Percentiles rank a stretch among this genome's conserved stretches.
These are phyloP conservation scores for Haematococcus lacustris DNA, from an alignment of 139 green algal genomes.

Conservation along the genomic window DNA sequence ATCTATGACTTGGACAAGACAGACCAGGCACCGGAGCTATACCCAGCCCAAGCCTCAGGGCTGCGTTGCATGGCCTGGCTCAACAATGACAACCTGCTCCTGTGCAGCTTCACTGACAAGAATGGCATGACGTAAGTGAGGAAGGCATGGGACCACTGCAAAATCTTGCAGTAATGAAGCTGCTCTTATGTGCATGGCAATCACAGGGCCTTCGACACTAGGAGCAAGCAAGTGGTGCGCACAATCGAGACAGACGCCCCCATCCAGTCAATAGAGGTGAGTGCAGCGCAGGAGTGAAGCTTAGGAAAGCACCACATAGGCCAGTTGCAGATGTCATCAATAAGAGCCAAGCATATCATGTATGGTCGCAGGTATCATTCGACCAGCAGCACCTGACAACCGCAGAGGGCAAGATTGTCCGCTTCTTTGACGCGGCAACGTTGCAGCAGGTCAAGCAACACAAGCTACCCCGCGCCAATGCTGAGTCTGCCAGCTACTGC, in stretches of 20 bases:
- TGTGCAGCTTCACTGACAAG: constrained; percentile 48
- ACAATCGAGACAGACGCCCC: constrained; percentile 58
- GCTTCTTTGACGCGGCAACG: constrained; percentile 62
- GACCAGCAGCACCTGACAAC: constrained; percentile 71
- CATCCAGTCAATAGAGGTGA: constrained; percentile 79
- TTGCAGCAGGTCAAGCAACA: constrained; percentile 46
- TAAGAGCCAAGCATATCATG: too few species aligned
- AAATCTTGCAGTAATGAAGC: constrained; percentile 2
- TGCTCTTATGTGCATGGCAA: constrained; percentile 9
- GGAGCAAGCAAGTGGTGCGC: constrained; percentile 45
- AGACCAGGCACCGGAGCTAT: constrained; percentile 51
- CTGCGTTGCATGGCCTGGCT: constrained; percentile 66
- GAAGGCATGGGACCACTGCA: background rate
- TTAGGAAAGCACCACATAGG: background rate
- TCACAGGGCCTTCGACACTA: constrained; percentile 79
- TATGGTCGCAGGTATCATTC: constrained; percentile 38
- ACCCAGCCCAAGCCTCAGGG: constrained; percentile 22
- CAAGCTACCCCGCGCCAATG: constrained; percentile 11
- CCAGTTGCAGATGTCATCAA: too few species aligned
- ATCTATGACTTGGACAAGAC: constrained; percentile 80
- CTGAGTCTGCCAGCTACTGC: constrained; percentile 79
- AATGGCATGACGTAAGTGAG: constrained; percentile 45
- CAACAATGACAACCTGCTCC: constrained; percentile 64
- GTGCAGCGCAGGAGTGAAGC: background rate
- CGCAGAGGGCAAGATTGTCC: constrained; percentile 67